phyloP scores from a whole-genome alignment of 768 basidiomycete species.

The Kwoniella botswanensis region DNA sequence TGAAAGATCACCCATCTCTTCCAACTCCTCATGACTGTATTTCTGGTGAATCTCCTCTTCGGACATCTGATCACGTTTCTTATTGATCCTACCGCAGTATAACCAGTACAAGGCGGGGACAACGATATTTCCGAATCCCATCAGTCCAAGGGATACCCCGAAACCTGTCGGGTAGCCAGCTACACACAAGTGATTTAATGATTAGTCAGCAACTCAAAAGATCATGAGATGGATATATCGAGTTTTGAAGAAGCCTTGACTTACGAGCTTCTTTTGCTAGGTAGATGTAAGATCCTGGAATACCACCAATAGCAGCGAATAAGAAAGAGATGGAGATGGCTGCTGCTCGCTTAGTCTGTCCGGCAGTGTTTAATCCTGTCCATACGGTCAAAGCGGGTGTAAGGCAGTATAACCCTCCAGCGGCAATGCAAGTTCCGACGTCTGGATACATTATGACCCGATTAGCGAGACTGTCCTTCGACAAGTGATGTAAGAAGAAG shows the following conservation, averaged over 20 bases:
- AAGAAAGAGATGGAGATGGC: constrained; percentile 34
- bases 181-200: neutral
- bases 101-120: constrained; percentile 37
- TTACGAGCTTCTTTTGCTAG: constrained; percentile 45
- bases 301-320: constrained; percentile 32
- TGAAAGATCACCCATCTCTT: constrained; percentile 43
- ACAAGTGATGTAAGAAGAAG: too few relatives aligned
- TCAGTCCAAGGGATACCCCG: constrained; percentile 38
- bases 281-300: constrained; percentile 44
- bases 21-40: constrained; percentile 43
- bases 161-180: constrained; percentile 49
- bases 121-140: constrained; percentile 38
- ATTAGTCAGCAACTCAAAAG: neutral
- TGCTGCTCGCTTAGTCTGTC: constrained; percentile 39
- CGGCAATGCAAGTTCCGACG: constrained; percentile 42
- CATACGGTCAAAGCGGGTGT: constrained; percentile 44
- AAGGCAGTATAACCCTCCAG: constrained; percentile 40
- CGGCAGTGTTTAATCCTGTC: constrained; percentile 40
- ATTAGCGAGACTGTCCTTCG: too few relatives aligned
- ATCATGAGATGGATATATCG: neutral
- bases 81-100: constrained; percentile 36
- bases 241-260: neutral
- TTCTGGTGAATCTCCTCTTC: constrained; percentile 42
- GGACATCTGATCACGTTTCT: constrained; percentile 36
- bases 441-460: constrained; percentile 11